phyloP scores from a whole-genome alignment of 768 basidiomycete species.

The Amanita rimosa region DNA sequence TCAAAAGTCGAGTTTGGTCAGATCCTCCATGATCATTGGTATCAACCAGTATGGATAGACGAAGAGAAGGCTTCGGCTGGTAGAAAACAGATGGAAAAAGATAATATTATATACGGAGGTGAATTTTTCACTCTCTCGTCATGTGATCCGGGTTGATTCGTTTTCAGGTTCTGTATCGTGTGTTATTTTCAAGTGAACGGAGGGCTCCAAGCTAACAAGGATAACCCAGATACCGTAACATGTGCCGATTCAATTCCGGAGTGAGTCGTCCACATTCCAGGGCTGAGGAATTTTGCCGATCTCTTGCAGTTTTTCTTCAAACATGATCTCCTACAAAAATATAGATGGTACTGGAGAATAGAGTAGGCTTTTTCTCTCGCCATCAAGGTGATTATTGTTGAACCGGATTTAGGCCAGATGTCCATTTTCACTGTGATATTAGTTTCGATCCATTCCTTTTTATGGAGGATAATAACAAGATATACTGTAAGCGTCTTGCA shows the following conservation, averaged over 20 bases:
- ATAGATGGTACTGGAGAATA: slow-evolving; percentile 74
- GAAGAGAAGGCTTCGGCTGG: slow-evolving; percentile 48
- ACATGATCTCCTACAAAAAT: slow-evolving; percentile 53
- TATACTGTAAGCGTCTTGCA: slow-evolving; percentile 36
- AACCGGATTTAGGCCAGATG: slow-evolving; percentile 36
- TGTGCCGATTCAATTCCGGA: slow-evolving; percentile 65
- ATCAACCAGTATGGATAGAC: slow-evolving; percentile 66
- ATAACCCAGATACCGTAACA: slow-evolving; percentile 40
- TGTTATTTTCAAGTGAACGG: slow-evolving; percentile 17
- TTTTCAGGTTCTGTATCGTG: slow-evolving; percentile 4
- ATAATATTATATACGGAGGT: slow-evolving; percentile 32
- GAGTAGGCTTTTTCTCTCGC: slow-evolving; percentile 31
- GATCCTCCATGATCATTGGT: slow-evolving; percentile 61
- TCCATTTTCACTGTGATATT: slow-evolving; percentile 69
- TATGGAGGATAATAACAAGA: slow-evolving; percentile 60
- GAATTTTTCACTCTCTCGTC: slow-evolving; percentile 14
- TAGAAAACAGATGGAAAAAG: slow-evolving; percentile 48
- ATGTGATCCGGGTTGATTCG: not conserved
- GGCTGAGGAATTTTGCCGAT: not conserved
- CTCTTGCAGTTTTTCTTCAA: slow-evolving; percentile 51
- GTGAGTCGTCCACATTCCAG: slow-evolving; percentile 19
- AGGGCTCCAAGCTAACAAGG: not conserved
- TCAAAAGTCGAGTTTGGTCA: slow-evolving; percentile 37
- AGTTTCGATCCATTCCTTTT: slow-evolving; percentile 55
- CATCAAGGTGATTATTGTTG: not conserved